These are phyloP conservation scores for Tinospora cordifolia DNA, from an alignment of 164 flowering plant species.

Conservation along the genomic window DNA sequence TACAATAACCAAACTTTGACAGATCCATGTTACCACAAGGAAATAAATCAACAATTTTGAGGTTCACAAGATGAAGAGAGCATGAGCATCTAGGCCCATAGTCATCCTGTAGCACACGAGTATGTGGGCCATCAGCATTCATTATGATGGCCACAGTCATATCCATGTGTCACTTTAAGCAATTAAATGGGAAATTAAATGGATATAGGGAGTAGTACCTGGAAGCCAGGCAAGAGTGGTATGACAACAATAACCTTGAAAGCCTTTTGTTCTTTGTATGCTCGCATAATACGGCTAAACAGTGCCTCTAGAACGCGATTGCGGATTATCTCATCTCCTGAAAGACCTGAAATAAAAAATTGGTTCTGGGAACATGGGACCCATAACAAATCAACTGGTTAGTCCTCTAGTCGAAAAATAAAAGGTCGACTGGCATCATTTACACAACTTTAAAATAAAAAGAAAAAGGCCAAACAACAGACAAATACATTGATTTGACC, in stretches of 20 bases:
- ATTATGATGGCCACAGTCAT: not conserved
- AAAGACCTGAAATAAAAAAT: slow-evolving; percentile 96
- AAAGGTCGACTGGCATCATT: not conserved
- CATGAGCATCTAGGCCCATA: not conserved
- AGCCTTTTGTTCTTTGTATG: slow-evolving; percentile 66
- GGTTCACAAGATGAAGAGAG: not conserved
- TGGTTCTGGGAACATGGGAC: slow-evolving; percentile 67
- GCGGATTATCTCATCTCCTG: slow-evolving; percentile 72
- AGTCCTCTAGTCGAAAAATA: slow-evolving; percentile 9
- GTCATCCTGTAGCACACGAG: not conserved
- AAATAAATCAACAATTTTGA: too few relatives aligned
- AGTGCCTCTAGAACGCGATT: slow-evolving; percentile 88
- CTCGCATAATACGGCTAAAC: slow-evolving; percentile 73
- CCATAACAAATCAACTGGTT: slow-evolving; percentile 16
- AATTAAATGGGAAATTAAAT: not conserved
- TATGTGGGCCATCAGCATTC: not conserved
- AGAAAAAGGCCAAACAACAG: not conserved
- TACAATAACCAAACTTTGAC: not conserved
- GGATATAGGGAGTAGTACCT: slow-evolving; percentile 39
- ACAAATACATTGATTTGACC: not conserved
- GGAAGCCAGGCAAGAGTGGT: slow-evolving; percentile 96
- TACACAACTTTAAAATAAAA: not conserved
- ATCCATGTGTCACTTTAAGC: not conserved
- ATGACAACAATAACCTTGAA: slow-evolving; percentile 88
- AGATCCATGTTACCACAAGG: not conserved